Evolutionary conservation across 169 alveolate genomes (phyloP), one percentile per base, ranked within the genome.

Genomic region (Plasmodium relictum): DNA sequence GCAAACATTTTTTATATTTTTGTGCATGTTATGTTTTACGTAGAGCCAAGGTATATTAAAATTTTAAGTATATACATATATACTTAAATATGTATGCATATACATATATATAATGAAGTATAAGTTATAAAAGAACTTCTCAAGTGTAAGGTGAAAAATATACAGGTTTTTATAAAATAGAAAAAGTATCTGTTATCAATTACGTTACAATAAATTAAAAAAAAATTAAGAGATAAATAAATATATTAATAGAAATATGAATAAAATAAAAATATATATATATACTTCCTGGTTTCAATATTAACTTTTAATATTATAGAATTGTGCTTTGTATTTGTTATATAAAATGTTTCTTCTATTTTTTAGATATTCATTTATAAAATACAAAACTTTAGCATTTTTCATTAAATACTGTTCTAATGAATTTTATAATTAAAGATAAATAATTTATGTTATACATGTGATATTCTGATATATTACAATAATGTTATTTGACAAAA

Each of bases 401-500:
- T 41, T 73, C 26, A 10, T 18, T 71, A 20, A 45, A 12, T 42
- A 71, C 45, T 50, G 18, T 26, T n/a, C 45, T 31, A 31, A 31
- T 31, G 39, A 31, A 31, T 31, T 31, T 31, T 31, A 31, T 31
- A 31, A 31, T 31, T 31, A 31, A 31, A 31, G 1, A 31, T 31
- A 31, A 2, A 31, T 31, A 31, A 31, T 31, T 44, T n/a, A 31
- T 71, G 39, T 37, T 41, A 48, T 73, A 24, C 24, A n/a, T 20
- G 14, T 20, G 41, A 22, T 37, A 2, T 22, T 73, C 62, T 62
- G 65, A 56, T 31, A 58, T 22, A 22, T 44, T 73, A 62, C 72
- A 39, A 68, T 37, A 9, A 52, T 63, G 20, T 45, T 58, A 63
- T 73, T 73, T 73, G 88, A 73, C 88, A 73, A 73, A 73, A 73